Evolutionary conservation across 805 yeast species (phyloP).

Genomic region (Saturnispora sanitii): DNA sequence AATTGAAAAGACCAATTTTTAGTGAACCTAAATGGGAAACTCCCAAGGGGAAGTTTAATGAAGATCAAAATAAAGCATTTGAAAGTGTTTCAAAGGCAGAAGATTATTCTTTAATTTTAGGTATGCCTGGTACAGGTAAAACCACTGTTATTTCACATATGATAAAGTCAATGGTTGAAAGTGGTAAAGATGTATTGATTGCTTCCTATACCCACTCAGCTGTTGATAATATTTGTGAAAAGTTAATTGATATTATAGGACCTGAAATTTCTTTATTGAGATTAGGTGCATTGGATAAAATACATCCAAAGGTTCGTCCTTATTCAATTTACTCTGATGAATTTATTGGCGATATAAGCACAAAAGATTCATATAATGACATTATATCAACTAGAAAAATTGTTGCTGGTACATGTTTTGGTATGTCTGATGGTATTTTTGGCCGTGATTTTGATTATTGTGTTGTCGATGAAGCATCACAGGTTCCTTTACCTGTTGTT

Average conservation of each 20-base stretch:
- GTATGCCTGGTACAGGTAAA: constrained; percentile 98
- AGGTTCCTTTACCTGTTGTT: constrained; percentile 83
- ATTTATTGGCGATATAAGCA: constrained; percentile 19
- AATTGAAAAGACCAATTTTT: constrained; percentile 39
- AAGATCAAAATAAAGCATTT: constrained; percentile 65
- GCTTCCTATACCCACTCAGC: constrained; percentile 93
- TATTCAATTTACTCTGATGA: constrained; percentile 39
- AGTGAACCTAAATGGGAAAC: constrained; percentile 14
- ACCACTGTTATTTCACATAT: constrained; percentile 81
- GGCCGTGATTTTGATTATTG: constrained; percentile 72
- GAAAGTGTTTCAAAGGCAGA: constrained; percentile 50
- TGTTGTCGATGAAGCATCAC: constrained; percentile 94
- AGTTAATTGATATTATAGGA: constrained; percentile 37
- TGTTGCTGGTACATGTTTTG: constrained; percentile 84
- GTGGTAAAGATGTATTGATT: constrained; percentile 59
- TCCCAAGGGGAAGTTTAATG: constrained; percentile 35
- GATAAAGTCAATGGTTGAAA: constrained; percentile 47
- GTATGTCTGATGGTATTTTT: constrained; percentile 57
- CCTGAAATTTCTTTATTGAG: constrained; percentile 43
- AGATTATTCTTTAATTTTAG: constrained; percentile 75
- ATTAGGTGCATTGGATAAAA: constrained; percentile 48
- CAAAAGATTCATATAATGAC: constrained; percentile 36
- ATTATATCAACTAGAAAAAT: constrained; percentile 51
- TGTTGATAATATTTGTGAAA: constrained; percentile 82
- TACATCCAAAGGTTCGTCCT: constrained; percentile 52